These are phyloP conservation scores for Monosporozyma servazzii DNA, from an alignment of 805 yeast species.

Conservation along the genomic window DNA sequence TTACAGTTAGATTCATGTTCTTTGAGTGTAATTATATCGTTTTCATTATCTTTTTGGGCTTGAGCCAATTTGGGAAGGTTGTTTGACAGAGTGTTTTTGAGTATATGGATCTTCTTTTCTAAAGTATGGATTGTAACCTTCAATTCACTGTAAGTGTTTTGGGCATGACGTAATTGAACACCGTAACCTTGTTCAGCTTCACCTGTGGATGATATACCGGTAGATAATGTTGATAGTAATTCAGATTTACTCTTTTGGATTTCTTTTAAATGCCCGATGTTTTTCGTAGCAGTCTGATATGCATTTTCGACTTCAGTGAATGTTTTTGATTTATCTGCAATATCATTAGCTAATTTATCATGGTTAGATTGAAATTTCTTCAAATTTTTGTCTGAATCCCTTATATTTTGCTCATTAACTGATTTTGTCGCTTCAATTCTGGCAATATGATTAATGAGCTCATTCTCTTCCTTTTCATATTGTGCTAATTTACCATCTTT, in stretches of 20 bases:
- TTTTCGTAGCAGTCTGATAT: constrained; percentile 36
- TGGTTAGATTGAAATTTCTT: constrained; percentile 30
- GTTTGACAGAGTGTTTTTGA: constrained; percentile 40
- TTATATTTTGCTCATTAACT: constrained; percentile 45
- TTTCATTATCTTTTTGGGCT: constrained; percentile 45
- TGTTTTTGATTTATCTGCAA: constrained; percentile 31
- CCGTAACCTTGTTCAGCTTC: constrained; percentile 65
- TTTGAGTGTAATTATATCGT: constrained; percentile 33
- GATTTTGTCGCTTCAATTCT: constrained; percentile 57
- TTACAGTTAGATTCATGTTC: constrained; percentile 29
- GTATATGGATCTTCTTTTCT: constrained; percentile 48
- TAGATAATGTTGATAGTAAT: constrained; percentile 66
- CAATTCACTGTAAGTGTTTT: constrained; percentile 43
- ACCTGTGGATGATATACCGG: constrained; percentile 85
- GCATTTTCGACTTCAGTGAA: constrained; percentile 37
- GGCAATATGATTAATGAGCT: constrained; percentile 52
- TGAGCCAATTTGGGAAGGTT: constrained; percentile 40
- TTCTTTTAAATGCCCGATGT: constrained; percentile 38
- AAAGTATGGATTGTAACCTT: constrained; percentile 51
- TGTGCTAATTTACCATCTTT: constrained; percentile 53
- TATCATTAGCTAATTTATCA: constrained; percentile 25
- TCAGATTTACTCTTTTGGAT: constrained; percentile 59
- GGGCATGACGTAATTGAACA: constrained; percentile 58
- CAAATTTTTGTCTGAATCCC: constrained; percentile 41
- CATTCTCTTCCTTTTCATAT: constrained; percentile 49